A percentile compares a stretch with the other conserved stretches of the same genome.
Conservation (phyloP, 2,329 filamentous ascomycete species). For the Botrytis squamosa region DNA sequence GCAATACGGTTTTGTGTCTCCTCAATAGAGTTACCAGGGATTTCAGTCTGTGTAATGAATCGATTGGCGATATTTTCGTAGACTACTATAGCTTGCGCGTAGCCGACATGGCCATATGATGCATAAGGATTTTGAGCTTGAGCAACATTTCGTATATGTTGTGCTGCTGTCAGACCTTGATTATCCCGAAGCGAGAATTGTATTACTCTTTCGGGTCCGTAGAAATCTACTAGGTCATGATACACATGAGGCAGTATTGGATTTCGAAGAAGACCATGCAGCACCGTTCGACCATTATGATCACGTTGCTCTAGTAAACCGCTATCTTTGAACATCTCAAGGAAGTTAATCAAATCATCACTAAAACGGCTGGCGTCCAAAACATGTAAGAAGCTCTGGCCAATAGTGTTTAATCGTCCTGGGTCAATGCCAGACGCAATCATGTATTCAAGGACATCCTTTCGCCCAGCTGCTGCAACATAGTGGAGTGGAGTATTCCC, state of each 20-base stretch:
- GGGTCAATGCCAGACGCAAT: slow-evolving; percentile 9
- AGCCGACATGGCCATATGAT: slow-evolving; percentile 16
- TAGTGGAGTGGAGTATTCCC: slow-evolving; percentile 21
- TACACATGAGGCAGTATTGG: slow-evolving; percentile 15
- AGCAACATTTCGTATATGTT: slow-evolving; percentile 14
- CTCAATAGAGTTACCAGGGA: neutral
- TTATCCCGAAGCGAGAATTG: slow-evolving; percentile 19
- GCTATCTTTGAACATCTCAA: slow-evolving; percentile 11
- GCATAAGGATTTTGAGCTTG: slow-evolving; percentile 15
- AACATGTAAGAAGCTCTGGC: slow-evolving; percentile 21
- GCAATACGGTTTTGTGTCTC: slow-evolving; percentile 13
- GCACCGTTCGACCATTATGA: slow-evolving; percentile 18
- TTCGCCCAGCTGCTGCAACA: slow-evolving; percentile 18
- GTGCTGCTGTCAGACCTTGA: slow-evolving; percentile 15
- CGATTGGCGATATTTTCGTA: slow-evolving; percentile 19
- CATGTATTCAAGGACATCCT: slow-evolving; percentile 15
- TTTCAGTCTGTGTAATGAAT: slow-evolving; percentile 4
- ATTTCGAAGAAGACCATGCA: slow-evolving; percentile 16
- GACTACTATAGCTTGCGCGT: slow-evolving; percentile 13
- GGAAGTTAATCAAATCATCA: slow-evolving; percentile 18
- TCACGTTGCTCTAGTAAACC: slow-evolving; percentile 20
- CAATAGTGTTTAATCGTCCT: neutral
- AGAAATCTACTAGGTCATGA: slow-evolving; percentile 15
- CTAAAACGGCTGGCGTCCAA: slow-evolving; percentile 19
- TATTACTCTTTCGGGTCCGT: slow-evolving; percentile 2